Base-by-base conservation (phyloP, 1,284 basidiomycete species). In the Puccinia triticina region DNA sequence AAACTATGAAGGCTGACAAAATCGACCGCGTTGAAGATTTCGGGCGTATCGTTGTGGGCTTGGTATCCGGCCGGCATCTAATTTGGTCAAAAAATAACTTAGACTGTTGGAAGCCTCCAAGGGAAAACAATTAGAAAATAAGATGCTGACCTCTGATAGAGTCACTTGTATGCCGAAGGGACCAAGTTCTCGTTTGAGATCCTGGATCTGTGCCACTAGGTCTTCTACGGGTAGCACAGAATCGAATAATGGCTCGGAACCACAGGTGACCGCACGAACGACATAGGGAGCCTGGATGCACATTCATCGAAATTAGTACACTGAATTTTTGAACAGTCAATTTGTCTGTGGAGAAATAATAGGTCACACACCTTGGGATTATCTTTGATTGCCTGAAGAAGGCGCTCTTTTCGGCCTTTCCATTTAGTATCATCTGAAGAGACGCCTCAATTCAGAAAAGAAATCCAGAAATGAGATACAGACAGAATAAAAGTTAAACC, bases 171-270 rank as follows among this genome's bases (percentile, higher is more conserved):
- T 92, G 50, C 89, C 86, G 18, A 92, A 87, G 83, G 85, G 88
- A 12, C 89, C 88, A 26, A 93, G 86, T 82, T 89, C 89, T 29
- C 86, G 84, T 85, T 91, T 91, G 37, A 90, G 89, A 0, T 86
- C 85, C 12, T 83, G 86, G 26, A 93, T 90, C 86, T 93, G 89
- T 0, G 86, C 84, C 1, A 91, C 90, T n/a, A 93, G 89, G 53
- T 88, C 86, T 0, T 85, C 72, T 37, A 90, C 89, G 7, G 88
- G 46, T 29, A 93, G 87, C 34, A 90, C 92, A 75, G 87, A 82
- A 85, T 93, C 92, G 84, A 87, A 93, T 43, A 93, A 87, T 2
- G 92, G 92, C 84, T 93, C 92, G 0, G 91, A 92, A n/a, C 92
- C 92, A 82, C 92, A 91, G 83, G 92, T 91, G 10, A 93, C 88